Conservation (phyloP, 345 rosid genomes). For the Populus davidiana region DNA sequence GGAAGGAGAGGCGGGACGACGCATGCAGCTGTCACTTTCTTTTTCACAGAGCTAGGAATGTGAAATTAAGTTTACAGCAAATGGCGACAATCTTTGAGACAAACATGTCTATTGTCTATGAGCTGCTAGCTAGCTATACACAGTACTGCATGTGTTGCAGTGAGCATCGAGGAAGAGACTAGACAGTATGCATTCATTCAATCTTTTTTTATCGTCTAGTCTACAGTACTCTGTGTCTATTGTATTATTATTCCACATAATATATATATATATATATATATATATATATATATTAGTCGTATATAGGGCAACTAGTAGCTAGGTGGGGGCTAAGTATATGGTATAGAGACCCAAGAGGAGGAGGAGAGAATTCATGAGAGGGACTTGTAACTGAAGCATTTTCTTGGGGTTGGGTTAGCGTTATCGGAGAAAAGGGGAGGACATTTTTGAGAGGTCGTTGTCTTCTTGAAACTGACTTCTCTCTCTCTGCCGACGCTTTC, state of each 20-base stretch:
- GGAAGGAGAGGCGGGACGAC: not conserved
- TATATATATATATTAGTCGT: no score
- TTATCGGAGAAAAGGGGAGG: not conserved
- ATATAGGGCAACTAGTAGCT: not conserved
- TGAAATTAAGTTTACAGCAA: not conserved
- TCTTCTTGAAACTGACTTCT: slow-evolving; percentile 25
- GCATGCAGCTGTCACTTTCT: slow-evolving; percentile 10
- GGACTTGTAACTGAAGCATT: slow-evolving; percentile 15
- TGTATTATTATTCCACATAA: not conserved
- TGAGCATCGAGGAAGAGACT: not conserved
- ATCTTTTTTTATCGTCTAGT: not conserved
- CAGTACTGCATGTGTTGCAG: not conserved
- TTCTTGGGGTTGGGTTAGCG: not conserved
- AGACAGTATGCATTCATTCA: not conserved
- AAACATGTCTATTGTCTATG: not conserved
- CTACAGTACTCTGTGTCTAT: not conserved
- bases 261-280: not conserved
- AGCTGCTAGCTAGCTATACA: not conserved
- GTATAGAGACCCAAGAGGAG: not conserved
- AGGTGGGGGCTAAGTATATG: not conserved
- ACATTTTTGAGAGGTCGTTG: slow-evolving; percentile 4
- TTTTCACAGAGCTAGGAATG: not conserved
- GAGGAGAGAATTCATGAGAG: slow-evolving; percentile 11
- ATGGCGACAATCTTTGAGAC: slow-evolving; percentile 6
- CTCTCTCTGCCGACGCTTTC: slow-evolving; percentile 10